A percentile compares a stretch with the other conserved stretches of the same genome.
phyloP scores from a whole-genome alignment of 345 rosid species.

The Ceriops zippeliana region DNA sequence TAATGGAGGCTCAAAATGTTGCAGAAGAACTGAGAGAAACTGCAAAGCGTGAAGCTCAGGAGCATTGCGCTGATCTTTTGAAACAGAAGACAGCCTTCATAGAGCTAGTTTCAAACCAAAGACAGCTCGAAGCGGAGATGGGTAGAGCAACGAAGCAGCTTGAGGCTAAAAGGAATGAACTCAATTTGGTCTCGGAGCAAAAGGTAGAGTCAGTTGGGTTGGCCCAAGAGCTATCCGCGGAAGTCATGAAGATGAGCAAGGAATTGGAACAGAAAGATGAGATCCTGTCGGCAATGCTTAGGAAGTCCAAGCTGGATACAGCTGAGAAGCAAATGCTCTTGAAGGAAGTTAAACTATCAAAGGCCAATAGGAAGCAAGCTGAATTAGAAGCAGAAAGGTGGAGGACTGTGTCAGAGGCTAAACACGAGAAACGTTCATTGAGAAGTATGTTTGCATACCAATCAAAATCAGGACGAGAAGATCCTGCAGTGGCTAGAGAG shows the following conservation, averaged over 20 bases:
- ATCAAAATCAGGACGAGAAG: slow-evolving; percentile 35
- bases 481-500: slow-evolving; percentile 31
- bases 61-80: slow-evolving; percentile 68
- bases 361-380: slow-evolving; percentile 65
- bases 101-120: slow-evolving; percentile 85
- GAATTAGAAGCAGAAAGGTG: slow-evolving; percentile 62
- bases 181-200: slow-evolving; percentile 43
- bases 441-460: slow-evolving; percentile 66
- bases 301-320: slow-evolving; percentile 67
- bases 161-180: slow-evolving; percentile 59
- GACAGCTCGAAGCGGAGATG: slow-evolving; percentile 87
- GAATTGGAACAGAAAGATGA: slow-evolving; percentile 83
- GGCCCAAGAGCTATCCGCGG: slow-evolving; percentile 54
- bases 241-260: slow-evolving; percentile 53
- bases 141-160: slow-evolving; percentile 64
- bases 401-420: slow-evolving; percentile 53
- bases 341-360: slow-evolving; percentile 57
- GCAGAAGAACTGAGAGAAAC: slow-evolving; percentile 56
- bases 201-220: slow-evolving; percentile 51
- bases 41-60: slow-evolving; percentile 52
- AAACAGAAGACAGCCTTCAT: slow-evolving; percentile 87
- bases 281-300: slow-evolving; percentile 69
- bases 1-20: slow-evolving; percentile 39
- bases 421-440: slow-evolving; percentile 63
- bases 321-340: slow-evolving; percentile 65